These are phyloP conservation scores for Amylocarpus encephaloides DNA, from an alignment of 2,329 filamentous ascomycete species.

Conservation along the genomic window DNA sequence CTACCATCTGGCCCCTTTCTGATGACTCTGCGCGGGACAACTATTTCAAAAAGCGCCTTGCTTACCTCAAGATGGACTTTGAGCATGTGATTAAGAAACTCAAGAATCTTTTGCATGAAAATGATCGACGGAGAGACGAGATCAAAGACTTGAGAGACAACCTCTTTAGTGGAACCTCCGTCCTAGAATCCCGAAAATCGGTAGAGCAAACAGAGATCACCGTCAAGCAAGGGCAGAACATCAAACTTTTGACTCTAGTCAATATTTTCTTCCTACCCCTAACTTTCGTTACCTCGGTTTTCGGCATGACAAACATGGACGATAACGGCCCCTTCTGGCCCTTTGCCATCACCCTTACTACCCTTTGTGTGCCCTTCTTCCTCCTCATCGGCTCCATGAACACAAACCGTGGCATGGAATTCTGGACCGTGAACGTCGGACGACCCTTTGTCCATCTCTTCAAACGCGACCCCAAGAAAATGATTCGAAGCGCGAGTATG, in stretches of 20 bases:
- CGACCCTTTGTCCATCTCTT: not conserved
- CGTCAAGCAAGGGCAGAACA: slow-evolving; percentile 54
- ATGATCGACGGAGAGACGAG: slow-evolving; percentile 48
- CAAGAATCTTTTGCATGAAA: slow-evolving; percentile 28
- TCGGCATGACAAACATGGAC: slow-evolving; percentile 45
- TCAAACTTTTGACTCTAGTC: slow-evolving; percentile 53
- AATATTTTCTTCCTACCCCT: slow-evolving; percentile 56
- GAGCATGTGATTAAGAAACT: slow-evolving; percentile 39
- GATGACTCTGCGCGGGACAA: slow-evolving; percentile 40
- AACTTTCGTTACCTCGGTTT: slow-evolving; percentile 55
- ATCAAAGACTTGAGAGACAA: slow-evolving; percentile 53
- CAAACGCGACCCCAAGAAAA: not conserved
- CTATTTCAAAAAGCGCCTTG: slow-evolving; percentile 43
- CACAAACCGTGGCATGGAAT: slow-evolving; percentile 30
- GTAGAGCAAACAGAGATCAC: slow-evolving; percentile 48
- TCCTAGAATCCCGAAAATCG: slow-evolving; percentile 53
- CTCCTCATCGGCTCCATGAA: slow-evolving; percentile 42
- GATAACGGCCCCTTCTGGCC: slow-evolving; percentile 39
- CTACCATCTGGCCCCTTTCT: slow-evolving; percentile 49
- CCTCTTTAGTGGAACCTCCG: slow-evolving; percentile 56
- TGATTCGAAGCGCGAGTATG: not conserved
- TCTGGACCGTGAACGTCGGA: slow-evolving; percentile 21
- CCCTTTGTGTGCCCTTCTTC: slow-evolving; percentile 44
- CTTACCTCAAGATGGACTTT: slow-evolving; percentile 39
- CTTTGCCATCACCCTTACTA: slow-evolving; percentile 34